Conservation (phyloP, 306 rosid genomes). For the Vicia sativa region DNA sequence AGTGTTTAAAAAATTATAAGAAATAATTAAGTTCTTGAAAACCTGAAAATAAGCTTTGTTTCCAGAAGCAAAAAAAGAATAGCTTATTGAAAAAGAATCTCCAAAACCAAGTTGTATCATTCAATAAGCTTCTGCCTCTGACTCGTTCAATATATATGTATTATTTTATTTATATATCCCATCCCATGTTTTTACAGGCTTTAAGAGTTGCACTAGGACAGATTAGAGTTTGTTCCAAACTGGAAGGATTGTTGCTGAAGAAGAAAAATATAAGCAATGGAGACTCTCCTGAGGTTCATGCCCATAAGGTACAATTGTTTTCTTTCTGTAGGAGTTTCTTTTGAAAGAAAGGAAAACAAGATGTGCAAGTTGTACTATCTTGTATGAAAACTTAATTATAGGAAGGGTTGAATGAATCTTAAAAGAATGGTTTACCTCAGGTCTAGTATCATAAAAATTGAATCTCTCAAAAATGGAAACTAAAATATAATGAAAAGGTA, state of each 20-base stretch:
- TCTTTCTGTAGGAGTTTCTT: slow-evolving; percentile 16
- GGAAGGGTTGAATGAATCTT: slow-evolving; percentile 5
- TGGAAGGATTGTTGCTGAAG: slow-evolving; percentile 83
- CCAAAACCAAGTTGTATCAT: not conserved
- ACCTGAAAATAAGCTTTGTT: not conserved
- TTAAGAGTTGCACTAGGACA: slow-evolving; percentile 79
- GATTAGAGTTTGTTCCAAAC: slow-evolving; percentile 81
- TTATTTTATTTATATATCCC: slow-evolving; percentile 27
- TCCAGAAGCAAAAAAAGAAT: not conserved
- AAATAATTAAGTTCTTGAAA: not conserved
- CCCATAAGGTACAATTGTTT: slow-evolving; percentile 71
- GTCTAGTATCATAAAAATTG: slow-evolving; percentile 5
- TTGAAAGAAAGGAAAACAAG: slow-evolving; percentile 25
- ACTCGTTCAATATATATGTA: not conserved
- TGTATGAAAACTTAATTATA: slow-evolving; percentile 11
- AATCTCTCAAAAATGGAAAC: slow-evolving; percentile 14
- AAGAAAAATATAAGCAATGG: slow-evolving; percentile 69
- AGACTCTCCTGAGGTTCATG: slow-evolving; percentile 82
- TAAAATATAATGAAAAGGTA: slow-evolving; percentile 17
- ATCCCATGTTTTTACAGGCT: slow-evolving; percentile 55
- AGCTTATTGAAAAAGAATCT: not conserved
- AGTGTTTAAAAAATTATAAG: not conserved
- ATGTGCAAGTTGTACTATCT: slow-evolving; percentile 12
- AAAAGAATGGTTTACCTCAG: slow-evolving; percentile 11
- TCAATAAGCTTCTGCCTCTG: slow-evolving; percentile 4